Evolutionary conservation across 2,329 filamentous ascomycete genomes (phyloP), one percentile per base, ranked within the genome.

Genomic region (Cladosporium sp.): DNA sequence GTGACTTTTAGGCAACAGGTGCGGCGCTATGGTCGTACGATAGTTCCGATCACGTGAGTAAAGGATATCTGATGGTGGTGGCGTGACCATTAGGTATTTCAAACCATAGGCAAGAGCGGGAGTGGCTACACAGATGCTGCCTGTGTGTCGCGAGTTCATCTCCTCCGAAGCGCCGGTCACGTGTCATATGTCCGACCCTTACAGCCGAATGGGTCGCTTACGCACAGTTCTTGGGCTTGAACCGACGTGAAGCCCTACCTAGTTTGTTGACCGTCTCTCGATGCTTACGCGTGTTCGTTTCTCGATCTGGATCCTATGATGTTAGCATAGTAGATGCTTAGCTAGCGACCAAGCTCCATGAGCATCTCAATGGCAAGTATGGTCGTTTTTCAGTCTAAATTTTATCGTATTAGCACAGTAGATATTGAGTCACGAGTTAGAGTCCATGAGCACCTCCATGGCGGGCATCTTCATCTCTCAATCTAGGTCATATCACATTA

Each of bases 91-190:
- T 4, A 55, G 28, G 52, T 55, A n/a, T 6, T n/a, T 4, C 12
- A 32, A 8, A 36, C 15, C 7, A 32, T 34, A n/a, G 3, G 15
- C 36, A 41, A 28, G 24, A 28, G 24, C 15, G 14, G 34, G 34
- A 36, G 12, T 36, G 34, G 34, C 12, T 36, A 36, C 34, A 15
- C 34, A 15, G 34, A 36, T 36, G 3, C 11, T 14, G 12, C 34
- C 34, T 36, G 34, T 4, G 12, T 4, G 34, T 47, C 57, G 57
- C 38, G 10, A 7, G 36, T 30, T 44, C 32, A 47, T 62, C 21
- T 38, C 15, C 12, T 34, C 59, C 59, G 59, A 62, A 30, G 21
- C 47, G 59, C 59, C 59, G 59, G 32, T 52, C 59, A 62, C 59
- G 44, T 62, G 59, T 18, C 1, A 11, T 30, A 21, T 21, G n/a